Percentiles rank a stretch among this genome's conserved stretches.
Conservation (phyloP, 495 filamentous ascomycete genomes). For the Neurospora africana region DNA sequence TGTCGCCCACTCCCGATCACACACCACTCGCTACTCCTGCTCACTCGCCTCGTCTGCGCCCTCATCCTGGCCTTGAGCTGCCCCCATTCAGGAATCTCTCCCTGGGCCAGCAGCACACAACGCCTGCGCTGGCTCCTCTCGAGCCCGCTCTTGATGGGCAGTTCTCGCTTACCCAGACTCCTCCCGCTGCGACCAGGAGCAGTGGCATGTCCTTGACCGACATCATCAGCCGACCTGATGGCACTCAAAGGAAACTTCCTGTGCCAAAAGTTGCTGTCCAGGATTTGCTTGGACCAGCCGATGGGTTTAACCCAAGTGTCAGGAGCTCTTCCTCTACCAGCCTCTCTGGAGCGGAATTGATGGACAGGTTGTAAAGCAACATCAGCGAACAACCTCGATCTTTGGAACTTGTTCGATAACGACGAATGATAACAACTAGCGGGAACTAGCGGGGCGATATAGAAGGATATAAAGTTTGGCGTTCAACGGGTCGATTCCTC, state of each 20-base stretch:
- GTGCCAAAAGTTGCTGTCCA: constrained; percentile 83
- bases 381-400: background rate
- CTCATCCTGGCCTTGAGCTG: constrained; percentile 57
- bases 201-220: constrained; percentile 72
- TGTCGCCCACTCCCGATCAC: constrained; percentile 93
- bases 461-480: constrained; percentile 8
- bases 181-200: constrained; percentile 32
- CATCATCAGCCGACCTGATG: constrained; percentile 81
- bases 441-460: constrained; percentile 5
- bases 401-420: background rate
- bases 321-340: constrained; percentile 39
- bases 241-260: constrained; percentile 85
- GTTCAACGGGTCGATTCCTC: background rate
- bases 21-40: constrained; percentile 92
- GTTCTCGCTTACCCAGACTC: constrained; percentile 26
- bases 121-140: constrained; percentile 86
- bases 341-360: constrained; percentile 33
- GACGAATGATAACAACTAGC: background rate
- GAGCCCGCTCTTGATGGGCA: constrained; percentile 58
- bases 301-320: constrained; percentile 46
- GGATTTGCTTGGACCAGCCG: constrained; percentile 61
- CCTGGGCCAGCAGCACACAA: constrained; percentile 59
- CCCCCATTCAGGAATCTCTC: constrained; percentile 84
- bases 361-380: constrained; percentile 23
- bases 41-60: constrained; percentile 85